A percentile compares a stretch with the other conserved stretches of the same genome.
Evolutionary conservation across 2,329 filamentous ascomycete genomes (phyloP).

Genomic region (Cladosporium sp.): DNA sequence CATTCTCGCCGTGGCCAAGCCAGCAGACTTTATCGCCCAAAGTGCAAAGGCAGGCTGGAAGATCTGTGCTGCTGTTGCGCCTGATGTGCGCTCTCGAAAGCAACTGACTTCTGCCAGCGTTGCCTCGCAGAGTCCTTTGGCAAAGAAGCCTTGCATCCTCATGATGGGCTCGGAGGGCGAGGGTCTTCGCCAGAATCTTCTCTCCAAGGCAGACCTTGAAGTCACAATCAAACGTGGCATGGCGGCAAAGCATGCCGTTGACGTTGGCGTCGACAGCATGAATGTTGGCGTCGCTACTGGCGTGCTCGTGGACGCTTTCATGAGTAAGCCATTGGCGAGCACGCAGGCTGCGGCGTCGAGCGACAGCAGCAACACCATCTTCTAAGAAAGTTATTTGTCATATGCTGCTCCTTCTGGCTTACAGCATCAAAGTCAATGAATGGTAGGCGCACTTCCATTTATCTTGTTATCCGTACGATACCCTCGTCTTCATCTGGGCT

Average conservation of each 20-base stretch:
- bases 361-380: background rate
- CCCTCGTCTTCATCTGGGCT: background rate
- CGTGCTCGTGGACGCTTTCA: conserved; percentile 67
- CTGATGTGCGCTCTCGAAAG: conserved; percentile 22
- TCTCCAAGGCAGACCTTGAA: conserved; percentile 59
- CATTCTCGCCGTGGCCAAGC: conserved; percentile 65
- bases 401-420: background rate
- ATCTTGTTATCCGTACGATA: background rate
- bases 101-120: conserved; percentile 17
- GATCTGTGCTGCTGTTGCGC: conserved; percentile 68
- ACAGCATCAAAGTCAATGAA: conserved; percentile 1
- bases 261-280: conserved; percentile 72
- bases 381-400: background rate
- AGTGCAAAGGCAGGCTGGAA: conserved; percentile 73
- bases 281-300: conserved; percentile 89
- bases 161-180: conserved; percentile 79
- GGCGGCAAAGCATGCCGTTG: conserved; percentile 24
- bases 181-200: conserved; percentile 63
- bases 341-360: background rate
- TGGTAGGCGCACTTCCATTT: conserved; percentile 4
- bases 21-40: conserved; percentile 63
- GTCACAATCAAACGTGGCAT: conserved; percentile 52
- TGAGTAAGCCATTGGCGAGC: conserved; percentile 13
- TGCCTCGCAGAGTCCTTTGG: conserved; percentile 22
- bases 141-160: conserved; percentile 63